These are phyloP conservation scores for Fonsecaea nubica DNA, from an alignment of 2,329 filamentous ascomycete species.

Conservation along the genomic window DNA sequence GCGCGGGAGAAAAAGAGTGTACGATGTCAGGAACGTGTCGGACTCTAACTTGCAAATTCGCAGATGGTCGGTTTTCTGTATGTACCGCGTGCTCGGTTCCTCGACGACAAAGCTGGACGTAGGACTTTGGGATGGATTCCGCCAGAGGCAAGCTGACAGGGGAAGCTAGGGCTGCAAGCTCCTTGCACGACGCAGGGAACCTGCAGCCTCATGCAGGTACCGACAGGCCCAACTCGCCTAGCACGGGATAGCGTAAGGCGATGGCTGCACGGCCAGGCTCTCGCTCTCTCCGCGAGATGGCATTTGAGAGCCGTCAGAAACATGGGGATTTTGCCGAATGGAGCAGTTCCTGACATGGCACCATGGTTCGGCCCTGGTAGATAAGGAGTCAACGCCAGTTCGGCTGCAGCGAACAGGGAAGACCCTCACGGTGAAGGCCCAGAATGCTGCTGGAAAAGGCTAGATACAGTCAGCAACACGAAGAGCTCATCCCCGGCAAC, in stretches of 20 bases:
- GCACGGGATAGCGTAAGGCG: conserved; percentile 9
- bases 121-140: not conserved
- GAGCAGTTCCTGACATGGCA: not conserved
- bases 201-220: conserved; percentile 22
- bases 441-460: conserved; percentile 12
- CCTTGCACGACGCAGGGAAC: conserved; percentile 9
- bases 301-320: not conserved
- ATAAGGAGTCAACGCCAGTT: conserved; percentile 6
- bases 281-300: not conserved
- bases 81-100: not conserved
- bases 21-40: conserved; percentile 1
- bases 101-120: not conserved
- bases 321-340: conserved; percentile 1
- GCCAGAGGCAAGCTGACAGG: not conserved
- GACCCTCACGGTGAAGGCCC: not conserved
- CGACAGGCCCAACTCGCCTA: conserved; percentile 6
- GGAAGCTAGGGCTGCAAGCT: conserved; percentile 1
- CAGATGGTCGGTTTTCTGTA: not conserved
- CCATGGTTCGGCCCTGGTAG: not conserved
- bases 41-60: not conserved
- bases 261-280: conserved; percentile 13
- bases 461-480: not conserved
- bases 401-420: not conserved
- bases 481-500: not conserved
- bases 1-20: not conserved